Percentiles rank a stretch among this genome's conserved stretches.
These are phyloP conservation scores for Discostella stelligeroides DNA, from an alignment of 108 stramenopile genomes.

Conservation along the genomic window DNA sequence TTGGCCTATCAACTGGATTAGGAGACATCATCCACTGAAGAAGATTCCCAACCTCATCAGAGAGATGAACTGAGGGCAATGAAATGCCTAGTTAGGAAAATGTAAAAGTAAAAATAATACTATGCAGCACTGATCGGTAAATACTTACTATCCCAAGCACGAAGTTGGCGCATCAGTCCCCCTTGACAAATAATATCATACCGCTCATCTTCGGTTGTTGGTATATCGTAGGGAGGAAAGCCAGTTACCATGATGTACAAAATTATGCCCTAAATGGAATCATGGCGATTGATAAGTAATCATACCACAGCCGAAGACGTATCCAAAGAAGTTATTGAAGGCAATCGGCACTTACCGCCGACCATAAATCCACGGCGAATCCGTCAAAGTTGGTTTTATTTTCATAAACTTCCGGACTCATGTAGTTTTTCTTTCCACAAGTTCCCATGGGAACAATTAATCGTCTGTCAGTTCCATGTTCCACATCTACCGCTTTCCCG, in stretches of 20 bases:
- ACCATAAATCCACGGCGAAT: constrained; percentile 95
- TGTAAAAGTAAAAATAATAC: constrained; percentile 1
- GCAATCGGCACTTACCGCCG: constrained; percentile 45
- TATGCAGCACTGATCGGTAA: neutral
- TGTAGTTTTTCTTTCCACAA: constrained; percentile 96
- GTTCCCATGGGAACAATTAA: constrained; percentile 83
- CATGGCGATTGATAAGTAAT: neutral
- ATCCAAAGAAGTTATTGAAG: neutral
- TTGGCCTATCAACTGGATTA: constrained; percentile 55
- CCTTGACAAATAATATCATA: constrained; percentile 82
- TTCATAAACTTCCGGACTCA: constrained; percentile 91
- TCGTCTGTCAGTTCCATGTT: constrained; percentile 57
- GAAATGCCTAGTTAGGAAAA: constrained; percentile 5
- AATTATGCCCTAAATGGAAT: constrained; percentile 73
- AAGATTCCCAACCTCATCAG: constrained; percentile 48
- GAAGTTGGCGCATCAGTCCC: constrained; percentile 65
- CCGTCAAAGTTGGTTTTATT: constrained; percentile 84
- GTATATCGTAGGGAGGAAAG: constrained; percentile 91
- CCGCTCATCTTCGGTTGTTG: constrained; percentile 69
- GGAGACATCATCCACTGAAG: constrained; percentile 59
- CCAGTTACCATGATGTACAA: constrained; percentile 96
- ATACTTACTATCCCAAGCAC: constrained; percentile 67
- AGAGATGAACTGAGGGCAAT: constrained; percentile 29
- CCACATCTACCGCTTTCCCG: constrained; percentile 58
- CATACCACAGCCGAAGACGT: neutral